Base-by-base conservation (phyloP, 1,284 basidiomycete species). In the Trametes polyzona region DNA sequence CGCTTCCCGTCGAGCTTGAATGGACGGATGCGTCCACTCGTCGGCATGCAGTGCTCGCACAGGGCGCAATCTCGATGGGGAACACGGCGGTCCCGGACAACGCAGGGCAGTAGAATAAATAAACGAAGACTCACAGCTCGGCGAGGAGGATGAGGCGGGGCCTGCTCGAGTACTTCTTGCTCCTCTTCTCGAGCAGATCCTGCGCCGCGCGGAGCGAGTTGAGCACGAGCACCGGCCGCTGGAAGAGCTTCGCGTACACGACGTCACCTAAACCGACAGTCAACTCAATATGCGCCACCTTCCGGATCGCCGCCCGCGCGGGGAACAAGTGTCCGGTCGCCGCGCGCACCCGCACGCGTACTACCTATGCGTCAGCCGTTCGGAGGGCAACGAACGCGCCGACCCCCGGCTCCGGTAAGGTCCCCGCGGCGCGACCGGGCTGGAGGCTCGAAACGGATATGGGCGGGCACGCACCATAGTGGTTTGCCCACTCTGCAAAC, bases 171-270 rank as follows among this genome's bases (percentile, higher is more conserved):
- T 79, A 82, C 23, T 78, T 78, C n/a, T 74, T 73, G 16, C 78
- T 79, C 33, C 75, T 76, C 64, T 82, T 83, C 63, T 83, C 82
- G 16, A 84, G 71, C 17, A 83, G 69, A 62, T 83, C 81, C 75
- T 79, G 81, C 19, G 79, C 80, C 16, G 76, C 76, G 59, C 78
- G 74, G 1, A 78, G 77, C 3, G 74, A 65, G 57, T 65, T 65
- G 16, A 68, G 47, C 16, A 62, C 53, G 30, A 61, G 27, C 14
- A 63, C 50, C 4, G 66, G 61, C 23, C 54, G 49, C 36, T 29
- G 59, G 69, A 57, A 59, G 72, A 78, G 69, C 30, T 79, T 75
- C 10, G 79, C 73, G 57, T 55, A 73, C 26, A 72, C 65, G 33
- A 75, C 59, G 33, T 73, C 70, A 24, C 73, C 72, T 74, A 33